Evolutionary conservation across 768 basidiomycete genomes (phyloP).

Genomic region (Podaxis sp.): DNA sequence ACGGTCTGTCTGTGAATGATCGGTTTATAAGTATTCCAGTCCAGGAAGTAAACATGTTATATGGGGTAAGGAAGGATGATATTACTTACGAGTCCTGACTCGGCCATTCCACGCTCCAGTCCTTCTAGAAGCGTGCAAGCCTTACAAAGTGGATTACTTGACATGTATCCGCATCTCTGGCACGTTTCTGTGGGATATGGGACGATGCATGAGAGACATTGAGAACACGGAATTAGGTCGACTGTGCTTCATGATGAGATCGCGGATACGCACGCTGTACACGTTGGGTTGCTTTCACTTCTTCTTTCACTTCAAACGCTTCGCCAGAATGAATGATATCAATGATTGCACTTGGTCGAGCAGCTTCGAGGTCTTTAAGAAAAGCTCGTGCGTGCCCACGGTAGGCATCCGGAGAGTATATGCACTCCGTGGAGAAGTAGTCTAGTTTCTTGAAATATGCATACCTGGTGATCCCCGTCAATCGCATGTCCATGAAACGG

Average conservation of each 20-base stretch:
- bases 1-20: conserved; percentile 56
- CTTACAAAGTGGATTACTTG: conserved; percentile 95
- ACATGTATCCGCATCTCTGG: conserved; percentile 91
- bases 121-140: conserved; percentile 91
- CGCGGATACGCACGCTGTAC: conserved; percentile 64
- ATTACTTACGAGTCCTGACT: conserved; percentile 54
- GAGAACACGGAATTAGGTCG: conserved; percentile 11
- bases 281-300: conserved; percentile 83
- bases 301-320: conserved; percentile 82
- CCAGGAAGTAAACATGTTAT: conserved; percentile 9
- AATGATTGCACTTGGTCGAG: conserved; percentile 92
- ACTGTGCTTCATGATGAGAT: conserved; percentile 5
- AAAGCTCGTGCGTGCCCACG: conserved; percentile 94
- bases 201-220: no score
- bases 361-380: conserved; percentile 92
- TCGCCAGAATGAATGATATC: conserved; percentile 98
- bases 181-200: conserved; percentile 68
- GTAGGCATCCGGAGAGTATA: conserved; percentile 98
- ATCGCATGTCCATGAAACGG: neutral
- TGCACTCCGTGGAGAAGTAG: conserved; percentile 99
- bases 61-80: conserved; percentile 7
- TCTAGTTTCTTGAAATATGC: conserved; percentile 99
- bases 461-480: conserved; percentile 58
- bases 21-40: conserved; percentile 15
- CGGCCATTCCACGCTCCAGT: conserved; percentile 79